Conservation (phyloP, 805 yeast species). For the Ogataea pini region DNA sequence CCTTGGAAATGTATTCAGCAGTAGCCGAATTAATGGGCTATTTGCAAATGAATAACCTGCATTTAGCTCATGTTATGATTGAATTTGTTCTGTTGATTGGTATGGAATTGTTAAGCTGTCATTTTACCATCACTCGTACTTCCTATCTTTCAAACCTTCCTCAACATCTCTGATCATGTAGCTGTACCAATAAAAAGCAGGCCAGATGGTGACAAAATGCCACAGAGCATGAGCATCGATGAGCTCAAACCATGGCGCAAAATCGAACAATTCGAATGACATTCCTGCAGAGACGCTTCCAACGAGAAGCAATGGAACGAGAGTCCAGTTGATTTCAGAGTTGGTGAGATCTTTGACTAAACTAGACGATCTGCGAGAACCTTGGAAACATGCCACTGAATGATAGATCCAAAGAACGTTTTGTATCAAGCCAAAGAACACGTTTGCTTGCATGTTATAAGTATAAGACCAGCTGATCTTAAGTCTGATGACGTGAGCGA, state of each 20-base stretch:
- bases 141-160: conserved; percentile 30
- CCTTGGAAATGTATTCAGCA: too few species aligned
- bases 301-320: conserved; percentile 55
- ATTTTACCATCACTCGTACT: conserved; percentile 32
- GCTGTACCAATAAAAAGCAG: conserved; percentile 72
- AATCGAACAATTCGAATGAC: conserved; percentile 90
- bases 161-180: conserved; percentile 51
- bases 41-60: too few species aligned
- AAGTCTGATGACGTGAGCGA: conserved; percentile 65
- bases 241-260: conserved; percentile 66
- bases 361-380: conserved; percentile 18
- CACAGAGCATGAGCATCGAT: conserved; percentile 92
- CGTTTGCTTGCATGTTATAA: conserved; percentile 91
- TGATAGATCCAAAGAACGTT: conserved; percentile 53
- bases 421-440: conserved; percentile 74
- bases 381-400: conserved; percentile 34
- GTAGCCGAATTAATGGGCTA: too few species aligned
- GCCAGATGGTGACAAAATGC: conserved; percentile 88
- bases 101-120: too few species aligned
- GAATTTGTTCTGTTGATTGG: too few species aligned
- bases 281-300: conserved; percentile 64
- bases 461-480: conserved; percentile 82
- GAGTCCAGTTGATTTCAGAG: conserved; percentile 41
- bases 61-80: too few species aligned
- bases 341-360: conserved; percentile 28